phyloP scores from a whole-genome alignment of 2,329 filamentous ascomycete genomes.

The Talaromyces sp. region DNA sequence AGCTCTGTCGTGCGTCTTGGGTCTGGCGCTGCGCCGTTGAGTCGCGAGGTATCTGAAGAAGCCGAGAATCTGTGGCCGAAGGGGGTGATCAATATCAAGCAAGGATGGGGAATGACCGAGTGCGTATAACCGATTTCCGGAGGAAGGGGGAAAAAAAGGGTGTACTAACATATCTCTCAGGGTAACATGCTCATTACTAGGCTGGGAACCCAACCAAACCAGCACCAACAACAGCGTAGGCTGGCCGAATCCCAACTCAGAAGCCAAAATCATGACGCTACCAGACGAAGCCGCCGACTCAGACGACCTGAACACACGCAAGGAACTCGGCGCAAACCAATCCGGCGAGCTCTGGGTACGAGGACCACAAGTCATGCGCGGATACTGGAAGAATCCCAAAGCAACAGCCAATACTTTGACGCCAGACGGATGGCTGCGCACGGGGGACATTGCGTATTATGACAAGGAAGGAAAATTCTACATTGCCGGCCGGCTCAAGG shows the following conservation, averaged over 20 bases:
- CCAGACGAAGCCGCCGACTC: constrained; percentile 3
- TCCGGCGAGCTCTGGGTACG: constrained; percentile 70
- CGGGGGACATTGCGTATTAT: constrained; percentile 67
- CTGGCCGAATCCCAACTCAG: constrained; percentile 67
- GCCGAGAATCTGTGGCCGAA: constrained; percentile 54
- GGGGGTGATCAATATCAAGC: constrained; percentile 52
- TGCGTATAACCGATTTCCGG: constrained; percentile 31
- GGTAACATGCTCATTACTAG: constrained; percentile 64
- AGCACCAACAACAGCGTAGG: constrained; percentile 41
- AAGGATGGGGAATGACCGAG: constrained; percentile 67
- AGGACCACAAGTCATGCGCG: constrained; percentile 68
- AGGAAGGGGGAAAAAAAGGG: constrained; percentile 26
- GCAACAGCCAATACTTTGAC: constrained; percentile 63
- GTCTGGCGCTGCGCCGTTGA: constrained; percentile 69
- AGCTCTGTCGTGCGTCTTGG: constrained; percentile 57
- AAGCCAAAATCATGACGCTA: constrained; percentile 60
- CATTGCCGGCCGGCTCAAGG: constrained; percentile 72
- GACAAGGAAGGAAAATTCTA: constrained; percentile 60
- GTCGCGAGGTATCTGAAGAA: constrained; percentile 45
- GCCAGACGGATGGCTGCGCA: constrained; percentile 64
- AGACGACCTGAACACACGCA: background rate
- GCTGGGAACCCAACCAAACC: constrained; percentile 55
- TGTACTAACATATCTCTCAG: constrained; percentile 34
- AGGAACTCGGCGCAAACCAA: constrained; percentile 25
- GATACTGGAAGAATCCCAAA: constrained; percentile 69